Percentiles rank a stretch among this genome's conserved stretches.
These are phyloP conservation scores for Naematelia encephala DNA, from an alignment of 768 basidiomycete genomes.

Conservation along the genomic window DNA sequence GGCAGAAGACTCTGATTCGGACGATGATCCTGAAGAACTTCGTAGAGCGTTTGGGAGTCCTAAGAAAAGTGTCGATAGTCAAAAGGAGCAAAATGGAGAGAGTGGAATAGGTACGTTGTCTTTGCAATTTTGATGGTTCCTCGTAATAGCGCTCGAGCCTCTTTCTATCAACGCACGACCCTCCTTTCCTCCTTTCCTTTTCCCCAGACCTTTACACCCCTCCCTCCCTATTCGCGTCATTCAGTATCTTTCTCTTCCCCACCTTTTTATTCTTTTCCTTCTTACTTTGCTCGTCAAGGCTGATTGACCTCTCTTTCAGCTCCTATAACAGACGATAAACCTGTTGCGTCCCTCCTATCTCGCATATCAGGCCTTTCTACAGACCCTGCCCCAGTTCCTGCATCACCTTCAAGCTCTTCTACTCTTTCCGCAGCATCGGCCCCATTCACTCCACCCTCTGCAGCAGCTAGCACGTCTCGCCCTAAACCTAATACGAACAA, in stretches of 20 bases:
- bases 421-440: slow-evolving; percentile 1
- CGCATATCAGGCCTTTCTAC: slow-evolving; percentile 36
- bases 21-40: slow-evolving; percentile 4
- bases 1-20: slow-evolving; percentile 18
- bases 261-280: slow-evolving; percentile 1
- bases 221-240: not conserved
- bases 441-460: slow-evolving; percentile 3
- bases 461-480: slow-evolving; percentile 10
- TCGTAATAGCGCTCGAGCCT: not conserved
- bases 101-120: not conserved
- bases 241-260: slow-evolving; percentile 1
- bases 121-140: not conserved
- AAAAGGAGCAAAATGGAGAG: not conserved
- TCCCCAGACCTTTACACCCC: not conserved
- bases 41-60: slow-evolving; percentile 3
- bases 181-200: not conserved
- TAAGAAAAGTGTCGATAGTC: slow-evolving; percentile 1
- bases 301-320: not conserved
- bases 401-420: slow-evolving; percentile 5
- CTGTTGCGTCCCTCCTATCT: slow-evolving; percentile 34
- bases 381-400: slow-evolving; percentile 5
- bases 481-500: slow-evolving; percentile 27
- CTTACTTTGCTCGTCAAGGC: not conserved
- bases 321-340: slow-evolving; percentile 16
- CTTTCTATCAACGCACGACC: not conserved